These are phyloP conservation scores for Penicillium taxi DNA, from an alignment of 495 filamentous ascomycete species.

Conservation along the genomic window DNA sequence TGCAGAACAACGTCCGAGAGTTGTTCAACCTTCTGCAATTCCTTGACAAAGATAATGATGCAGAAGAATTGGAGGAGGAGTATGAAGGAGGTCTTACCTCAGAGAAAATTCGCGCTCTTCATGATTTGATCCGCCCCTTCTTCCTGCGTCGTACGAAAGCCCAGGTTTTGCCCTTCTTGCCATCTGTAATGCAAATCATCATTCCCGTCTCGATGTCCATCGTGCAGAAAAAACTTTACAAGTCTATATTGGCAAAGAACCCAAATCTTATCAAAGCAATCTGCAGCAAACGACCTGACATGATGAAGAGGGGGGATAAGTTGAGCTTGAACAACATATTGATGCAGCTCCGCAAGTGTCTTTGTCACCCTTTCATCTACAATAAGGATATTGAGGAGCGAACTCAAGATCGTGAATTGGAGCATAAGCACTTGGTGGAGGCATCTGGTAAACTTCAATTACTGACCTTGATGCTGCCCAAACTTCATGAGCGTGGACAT, in stretches of 20 bases:
- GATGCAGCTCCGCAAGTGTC: conserved; percentile 88
- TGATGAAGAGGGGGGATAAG: conserved; percentile 56
- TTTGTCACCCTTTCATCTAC: conserved; percentile 95
- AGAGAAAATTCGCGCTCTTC: conserved; percentile 72
- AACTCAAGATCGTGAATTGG: conserved; percentile 38
- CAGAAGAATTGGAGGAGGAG: conserved; percentile 62
- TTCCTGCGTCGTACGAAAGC: conserved; percentile 80
- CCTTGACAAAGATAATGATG: conserved; percentile 61
- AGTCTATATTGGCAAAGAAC: conserved; percentile 84
- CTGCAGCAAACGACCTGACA: conserved; percentile 51
- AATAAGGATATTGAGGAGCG: conserved; percentile 81
- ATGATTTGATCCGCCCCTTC: conserved; percentile 77
- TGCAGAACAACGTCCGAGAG: conserved; percentile 93
- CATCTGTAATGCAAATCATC: conserved; percentile 89
- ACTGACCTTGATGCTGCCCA: conserved; percentile 83
- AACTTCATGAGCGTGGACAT: conserved; percentile 80
- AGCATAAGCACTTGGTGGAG: conserved; percentile 76
- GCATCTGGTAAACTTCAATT: conserved; percentile 86
- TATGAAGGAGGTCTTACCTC: conserved; percentile 49
- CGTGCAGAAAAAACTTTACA: conserved; percentile 89
- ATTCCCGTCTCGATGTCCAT: conserved; percentile 87
- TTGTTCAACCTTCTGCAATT: conserved; percentile 95
- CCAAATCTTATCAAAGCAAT: conserved; percentile 82
- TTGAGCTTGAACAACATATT: conserved; percentile 86
- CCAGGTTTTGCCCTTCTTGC: conserved; percentile 80